phyloP scores from a whole-genome alignment of 345 rosid genomes.

The Kandelia obovata region DNA sequence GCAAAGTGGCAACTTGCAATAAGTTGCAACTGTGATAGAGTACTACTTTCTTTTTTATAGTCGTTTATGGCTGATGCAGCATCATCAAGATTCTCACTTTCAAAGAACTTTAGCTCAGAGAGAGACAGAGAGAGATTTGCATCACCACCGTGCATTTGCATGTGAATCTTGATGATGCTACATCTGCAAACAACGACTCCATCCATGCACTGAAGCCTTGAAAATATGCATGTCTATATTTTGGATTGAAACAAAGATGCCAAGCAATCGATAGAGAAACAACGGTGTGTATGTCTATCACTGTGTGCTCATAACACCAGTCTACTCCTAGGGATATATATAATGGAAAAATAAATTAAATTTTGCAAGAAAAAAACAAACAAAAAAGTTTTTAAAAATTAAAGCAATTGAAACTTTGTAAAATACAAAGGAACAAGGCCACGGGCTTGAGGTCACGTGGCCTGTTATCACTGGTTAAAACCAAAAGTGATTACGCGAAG shows the following conservation, averaged over 20 bases:
- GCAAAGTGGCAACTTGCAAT: neutral
- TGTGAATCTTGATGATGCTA: slow-evolving; percentile 99
- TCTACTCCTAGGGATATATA: too few relatives aligned
- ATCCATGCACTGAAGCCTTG: slow-evolving; percentile 21
- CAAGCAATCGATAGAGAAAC: neutral
- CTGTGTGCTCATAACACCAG: neutral
- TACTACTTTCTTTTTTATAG: slow-evolving; percentile 19
- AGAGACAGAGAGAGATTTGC: slow-evolving; percentile 2
- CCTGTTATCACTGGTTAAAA: slow-evolving; percentile 23
- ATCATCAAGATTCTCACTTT: slow-evolving; percentile 99
- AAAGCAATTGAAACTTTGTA: neutral
- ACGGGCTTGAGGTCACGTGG: slow-evolving; percentile 28
- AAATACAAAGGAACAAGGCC: slow-evolving; percentile 14
- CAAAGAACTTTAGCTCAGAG: slow-evolving; percentile 24
- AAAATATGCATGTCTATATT: neutral
- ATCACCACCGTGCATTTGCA: slow-evolving; percentile 32
- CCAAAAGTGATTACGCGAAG: slow-evolving; percentile 23
- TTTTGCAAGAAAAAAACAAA: neutral
- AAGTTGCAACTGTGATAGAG: neutral
- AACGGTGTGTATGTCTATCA: neutral
- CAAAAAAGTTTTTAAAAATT: neutral
- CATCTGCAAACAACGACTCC: slow-evolving; percentile 70
- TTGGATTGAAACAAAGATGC: neutral
- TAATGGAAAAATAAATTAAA: neutral
- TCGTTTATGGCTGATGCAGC: slow-evolving; percentile 93